These are phyloP conservation scores for Jaapia argillacea DNA, from an alignment of 768 basidiomycete genomes.

Conservation along the genomic window DNA sequence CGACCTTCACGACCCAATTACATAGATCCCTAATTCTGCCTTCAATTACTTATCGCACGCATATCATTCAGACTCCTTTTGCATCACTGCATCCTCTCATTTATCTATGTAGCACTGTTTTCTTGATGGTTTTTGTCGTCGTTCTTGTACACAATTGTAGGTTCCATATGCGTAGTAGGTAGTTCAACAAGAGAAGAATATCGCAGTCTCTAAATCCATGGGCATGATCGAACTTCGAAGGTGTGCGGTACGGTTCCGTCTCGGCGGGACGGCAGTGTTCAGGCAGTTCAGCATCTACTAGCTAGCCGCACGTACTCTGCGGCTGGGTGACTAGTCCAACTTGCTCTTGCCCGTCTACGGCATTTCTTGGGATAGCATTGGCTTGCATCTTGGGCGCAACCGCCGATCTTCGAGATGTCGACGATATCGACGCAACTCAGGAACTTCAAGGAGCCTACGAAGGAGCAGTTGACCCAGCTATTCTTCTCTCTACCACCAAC, in stretches of 20 bases:
- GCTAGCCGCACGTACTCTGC: too few species aligned
- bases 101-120: constrained; percentile 3
- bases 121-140: neutral
- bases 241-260: too few species aligned
- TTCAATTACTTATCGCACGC: neutral
- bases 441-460: constrained; percentile 87
- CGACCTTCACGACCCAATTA: neutral
- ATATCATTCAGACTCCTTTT: neutral
- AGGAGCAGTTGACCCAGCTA: constrained; percentile 73
- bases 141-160: neutral
- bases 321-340: too few species aligned
- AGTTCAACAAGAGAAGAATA: too few species aligned
- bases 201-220: too few species aligned
- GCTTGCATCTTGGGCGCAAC: too few species aligned
- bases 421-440: constrained; percentile 83
- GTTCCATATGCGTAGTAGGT: too few species aligned
- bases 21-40: neutral
- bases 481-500: constrained; percentile 77
- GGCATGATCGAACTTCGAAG: too few species aligned
- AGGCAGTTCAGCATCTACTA: too few species aligned
- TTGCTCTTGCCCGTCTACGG: too few species aligned
- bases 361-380: too few species aligned
- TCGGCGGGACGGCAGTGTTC: too few species aligned
- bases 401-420: constrained; percentile 59
- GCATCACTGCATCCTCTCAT: neutral